These are phyloP conservation scores for Gautieria morchelliformis DNA, from an alignment of 768 basidiomycete genomes.

Conservation along the genomic window DNA sequence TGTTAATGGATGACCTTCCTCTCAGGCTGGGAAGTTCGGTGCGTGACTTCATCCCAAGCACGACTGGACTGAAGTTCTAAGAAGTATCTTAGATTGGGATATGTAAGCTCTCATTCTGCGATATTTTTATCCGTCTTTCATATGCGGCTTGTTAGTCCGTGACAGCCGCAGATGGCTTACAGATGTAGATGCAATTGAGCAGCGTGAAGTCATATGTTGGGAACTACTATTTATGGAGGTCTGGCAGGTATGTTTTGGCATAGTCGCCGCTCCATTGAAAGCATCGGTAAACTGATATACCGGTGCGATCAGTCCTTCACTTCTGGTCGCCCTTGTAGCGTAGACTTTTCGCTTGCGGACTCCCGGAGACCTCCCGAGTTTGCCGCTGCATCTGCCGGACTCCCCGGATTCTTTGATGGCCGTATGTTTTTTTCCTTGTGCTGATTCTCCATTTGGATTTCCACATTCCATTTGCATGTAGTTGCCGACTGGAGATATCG, in stretches of 20 bases:
- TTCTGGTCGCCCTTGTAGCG: neutral
- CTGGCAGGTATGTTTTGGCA: neutral
- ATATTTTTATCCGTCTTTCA: neutral
- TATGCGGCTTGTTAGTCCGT: neutral
- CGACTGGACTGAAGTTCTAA: neutral
- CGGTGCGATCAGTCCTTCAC: neutral
- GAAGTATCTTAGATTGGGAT: neutral
- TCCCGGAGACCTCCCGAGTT: neutral
- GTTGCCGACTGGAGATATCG: neutral
- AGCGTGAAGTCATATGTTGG: slow-evolving; percentile 4
- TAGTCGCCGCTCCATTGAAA: neutral
- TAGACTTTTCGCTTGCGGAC: neutral
- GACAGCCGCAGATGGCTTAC: slow-evolving; percentile 5
- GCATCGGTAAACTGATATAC: neutral
- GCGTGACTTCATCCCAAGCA: neutral
- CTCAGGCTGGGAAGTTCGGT: slow-evolving; percentile 3
- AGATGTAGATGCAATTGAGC: slow-evolving; percentile 1
- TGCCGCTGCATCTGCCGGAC: neutral
- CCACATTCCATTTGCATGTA: neutral
- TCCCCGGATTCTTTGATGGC: neutral
- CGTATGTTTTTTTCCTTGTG: neutral
- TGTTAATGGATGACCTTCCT: neutral
- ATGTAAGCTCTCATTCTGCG: neutral
- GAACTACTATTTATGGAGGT: neutral
- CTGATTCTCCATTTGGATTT: neutral